A percentile compares a stretch with the other conserved stretches of the same genome.
phyloP scores from a whole-genome alignment of 176 grass and related monocot genomes.

The Thalia dealbata region DNA sequence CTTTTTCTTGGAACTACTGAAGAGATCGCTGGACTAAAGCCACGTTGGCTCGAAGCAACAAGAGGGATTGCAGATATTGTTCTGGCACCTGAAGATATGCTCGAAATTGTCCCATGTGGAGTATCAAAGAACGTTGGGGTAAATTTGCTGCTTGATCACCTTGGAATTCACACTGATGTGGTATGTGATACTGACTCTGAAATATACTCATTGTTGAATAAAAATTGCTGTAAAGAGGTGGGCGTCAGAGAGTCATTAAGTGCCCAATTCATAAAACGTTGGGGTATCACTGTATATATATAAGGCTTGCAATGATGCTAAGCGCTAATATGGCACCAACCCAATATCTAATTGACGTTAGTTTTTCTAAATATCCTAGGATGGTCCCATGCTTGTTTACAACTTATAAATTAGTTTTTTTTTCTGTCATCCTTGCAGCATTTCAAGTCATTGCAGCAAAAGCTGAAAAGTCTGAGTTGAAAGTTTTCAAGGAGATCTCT shows the following conservation, averaged over 20 bases:
- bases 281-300: not conserved
- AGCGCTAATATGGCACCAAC: not conserved
- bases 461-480: not conserved
- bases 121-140: conserved; percentile 67
- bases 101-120: conserved; percentile 78
- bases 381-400: not conserved
- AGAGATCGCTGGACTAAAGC: conserved; percentile 45
- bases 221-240: not conserved
- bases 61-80: conserved; percentile 47
- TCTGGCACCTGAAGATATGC: conserved; percentile 70
- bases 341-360: not conserved
- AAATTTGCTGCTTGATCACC: conserved; percentile 68
- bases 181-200: conserved; percentile 22
- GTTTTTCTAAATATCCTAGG: not conserved
- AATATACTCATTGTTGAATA: not conserved
- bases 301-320: not conserved
- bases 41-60: conserved; percentile 65
- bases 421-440: not conserved
- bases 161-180: conserved; percentile 56
- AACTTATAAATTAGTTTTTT: not conserved
- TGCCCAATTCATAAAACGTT: not conserved
- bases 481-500: not conserved
- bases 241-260: too few species aligned
- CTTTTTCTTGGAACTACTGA: conserved; percentile 76
- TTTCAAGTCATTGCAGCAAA: not conserved